These are phyloP conservation scores for Kodamaea kaohsiungensis DNA, from an alignment of 805 yeast species.

Conservation along the genomic window DNA sequence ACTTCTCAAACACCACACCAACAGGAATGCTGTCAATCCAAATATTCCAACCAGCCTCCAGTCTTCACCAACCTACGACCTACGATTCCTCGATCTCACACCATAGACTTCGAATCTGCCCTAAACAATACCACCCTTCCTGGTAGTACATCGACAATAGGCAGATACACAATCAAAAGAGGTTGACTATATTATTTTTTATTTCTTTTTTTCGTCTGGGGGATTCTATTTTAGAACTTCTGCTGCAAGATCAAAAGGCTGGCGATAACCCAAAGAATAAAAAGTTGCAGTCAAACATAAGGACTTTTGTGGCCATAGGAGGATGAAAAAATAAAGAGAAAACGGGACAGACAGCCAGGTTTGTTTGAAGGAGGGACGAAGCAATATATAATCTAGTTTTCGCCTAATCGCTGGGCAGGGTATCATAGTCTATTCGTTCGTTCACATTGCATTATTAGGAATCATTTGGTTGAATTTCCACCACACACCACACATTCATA, in stretches of 20 bases:
- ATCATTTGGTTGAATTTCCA: background rate
- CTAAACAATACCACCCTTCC: background rate
- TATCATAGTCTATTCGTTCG: background rate
- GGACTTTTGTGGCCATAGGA: background rate
- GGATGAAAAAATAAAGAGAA: slow-evolving; percentile 5
- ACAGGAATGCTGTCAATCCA: background rate
- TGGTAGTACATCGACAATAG: background rate
- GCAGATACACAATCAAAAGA: background rate
- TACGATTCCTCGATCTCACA: background rate
- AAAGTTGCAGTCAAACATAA: background rate
- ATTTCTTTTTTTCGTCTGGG: background rate
- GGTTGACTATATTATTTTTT: background rate
- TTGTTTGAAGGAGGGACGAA: background rate
- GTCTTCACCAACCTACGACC: background rate
- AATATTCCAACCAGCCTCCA: background rate
- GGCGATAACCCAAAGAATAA: slow-evolving; percentile 2
- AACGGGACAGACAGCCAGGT: slow-evolving; percentile 7
- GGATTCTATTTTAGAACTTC: background rate
- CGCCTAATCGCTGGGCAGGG: background rate
- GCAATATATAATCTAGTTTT: background rate
- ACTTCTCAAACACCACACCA: background rate
- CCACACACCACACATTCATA: background rate
- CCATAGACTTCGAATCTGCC: too few relatives aligned
- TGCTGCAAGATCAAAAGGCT: slow-evolving; percentile 3
- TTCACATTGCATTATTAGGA: background rate